phyloP scores from a whole-genome alignment of 1,139 yeast species.

The Yamadazyma dendronema region DNA sequence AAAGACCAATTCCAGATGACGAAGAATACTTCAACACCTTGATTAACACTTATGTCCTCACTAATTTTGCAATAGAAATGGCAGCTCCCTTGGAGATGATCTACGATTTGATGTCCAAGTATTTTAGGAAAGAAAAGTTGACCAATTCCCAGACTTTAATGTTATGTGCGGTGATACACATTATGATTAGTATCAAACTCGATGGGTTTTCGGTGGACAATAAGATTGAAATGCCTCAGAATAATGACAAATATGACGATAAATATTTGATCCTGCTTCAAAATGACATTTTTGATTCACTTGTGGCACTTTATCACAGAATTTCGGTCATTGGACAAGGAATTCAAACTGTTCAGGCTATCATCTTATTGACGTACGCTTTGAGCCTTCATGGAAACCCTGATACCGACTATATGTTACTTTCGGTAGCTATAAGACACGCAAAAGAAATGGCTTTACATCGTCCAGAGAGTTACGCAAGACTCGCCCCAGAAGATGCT shows the following conservation, averaged over 20 bases:
- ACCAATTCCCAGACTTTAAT: slow-evolving; percentile 11
- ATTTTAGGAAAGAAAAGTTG: slow-evolving; percentile 15
- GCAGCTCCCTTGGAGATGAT: slow-evolving; percentile 19
- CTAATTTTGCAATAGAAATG: slow-evolving; percentile 13
- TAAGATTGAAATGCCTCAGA: background rate
- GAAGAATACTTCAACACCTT: slow-evolving; percentile 22
- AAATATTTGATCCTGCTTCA: slow-evolving; percentile 18
- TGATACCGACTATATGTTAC: slow-evolving; percentile 42
- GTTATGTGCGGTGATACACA: slow-evolving; percentile 7
- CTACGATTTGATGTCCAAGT: slow-evolving; percentile 20
- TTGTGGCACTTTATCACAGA: slow-evolving; percentile 48
- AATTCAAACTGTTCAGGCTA: slow-evolving; percentile 46
- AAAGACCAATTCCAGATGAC: slow-evolving; percentile 30
- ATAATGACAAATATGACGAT: slow-evolving; percentile 6
- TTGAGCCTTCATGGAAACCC: slow-evolving; percentile 41
- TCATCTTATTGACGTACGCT: slow-evolving; percentile 42
- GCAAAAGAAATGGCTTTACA: slow-evolving; percentile 70
- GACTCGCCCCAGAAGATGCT: slow-evolving; percentile 31
- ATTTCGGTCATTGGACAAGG: slow-evolving; percentile 52
- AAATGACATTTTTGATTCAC: slow-evolving; percentile 26
- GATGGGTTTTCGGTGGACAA: background rate
- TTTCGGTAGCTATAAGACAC: slow-evolving; percentile 53
- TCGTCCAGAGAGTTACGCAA: slow-evolving; percentile 49
- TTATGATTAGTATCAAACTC: slow-evolving; percentile 7
- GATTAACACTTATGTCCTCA: slow-evolving; percentile 19